Evolutionary conservation across 116 monocot genomes (phyloP).

Genomic region (Papilionanthe hybrid): DNA sequence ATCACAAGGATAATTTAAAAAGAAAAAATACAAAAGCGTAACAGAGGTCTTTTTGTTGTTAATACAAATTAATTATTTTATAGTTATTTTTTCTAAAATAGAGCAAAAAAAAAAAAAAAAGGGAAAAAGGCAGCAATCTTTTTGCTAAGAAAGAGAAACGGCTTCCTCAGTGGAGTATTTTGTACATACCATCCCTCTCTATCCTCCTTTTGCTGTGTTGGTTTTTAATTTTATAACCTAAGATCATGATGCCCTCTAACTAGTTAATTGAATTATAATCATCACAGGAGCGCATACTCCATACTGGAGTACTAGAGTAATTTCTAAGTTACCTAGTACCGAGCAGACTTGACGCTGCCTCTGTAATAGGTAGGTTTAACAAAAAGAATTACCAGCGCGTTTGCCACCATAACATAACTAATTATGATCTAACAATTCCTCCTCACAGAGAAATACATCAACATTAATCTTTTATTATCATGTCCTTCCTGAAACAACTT

Average conservation of each 20-base stretch:
- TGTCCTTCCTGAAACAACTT: too few relatives aligned
- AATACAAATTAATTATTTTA: neutral
- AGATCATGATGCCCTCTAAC: neutral
- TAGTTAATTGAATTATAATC: neutral
- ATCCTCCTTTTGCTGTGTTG: neutral
- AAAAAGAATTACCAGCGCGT: too few relatives aligned
- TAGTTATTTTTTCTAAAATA: neutral
- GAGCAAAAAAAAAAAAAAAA: too few relatives aligned
- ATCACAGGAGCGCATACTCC: neutral
- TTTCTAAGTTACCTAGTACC: too few relatives aligned
- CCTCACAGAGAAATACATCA: neutral
- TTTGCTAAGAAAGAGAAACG: neutral
- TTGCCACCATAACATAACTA: neutral
- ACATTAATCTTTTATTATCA: too few relatives aligned
- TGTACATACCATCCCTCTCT: neutral
- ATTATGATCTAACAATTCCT: neutral
- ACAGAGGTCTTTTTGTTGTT: neutral
- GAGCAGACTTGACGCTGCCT: neutral
- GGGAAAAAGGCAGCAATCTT: neutral
- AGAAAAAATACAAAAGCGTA: neutral
- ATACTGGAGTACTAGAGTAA: too few relatives aligned
- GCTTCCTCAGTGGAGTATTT: neutral
- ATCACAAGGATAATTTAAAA: neutral
- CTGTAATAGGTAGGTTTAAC: neutral
- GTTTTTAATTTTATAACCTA: neutral